A percentile compares a stretch with the other conserved stretches of the same genome.
phyloP scores from a whole-genome alignment of 1,139 yeast species.

The Meyerozyma smithsonii region DNA sequence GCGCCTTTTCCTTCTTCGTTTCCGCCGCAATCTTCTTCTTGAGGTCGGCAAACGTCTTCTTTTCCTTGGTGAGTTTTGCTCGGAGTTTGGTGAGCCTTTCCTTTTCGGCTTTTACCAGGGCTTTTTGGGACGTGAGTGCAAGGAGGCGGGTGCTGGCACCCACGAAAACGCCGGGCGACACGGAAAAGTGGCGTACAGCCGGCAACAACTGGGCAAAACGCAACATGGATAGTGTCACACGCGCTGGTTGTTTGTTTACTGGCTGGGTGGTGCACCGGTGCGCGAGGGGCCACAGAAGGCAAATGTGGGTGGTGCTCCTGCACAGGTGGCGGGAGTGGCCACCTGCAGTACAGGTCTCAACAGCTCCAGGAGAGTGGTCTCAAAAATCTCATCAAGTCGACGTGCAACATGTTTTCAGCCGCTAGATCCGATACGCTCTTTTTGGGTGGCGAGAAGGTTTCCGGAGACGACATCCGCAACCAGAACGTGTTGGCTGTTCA shows the following conservation, averaged over 20 bases:
- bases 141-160: background rate
- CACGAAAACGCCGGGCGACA: background rate
- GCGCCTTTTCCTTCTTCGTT: slow-evolving; percentile 9
- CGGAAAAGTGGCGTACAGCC: background rate
- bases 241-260: background rate
- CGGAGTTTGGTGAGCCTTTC: slow-evolving; percentile 10
- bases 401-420: slow-evolving; percentile 38
- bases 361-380: no score
- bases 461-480: slow-evolving; percentile 94
- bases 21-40: slow-evolving; percentile 18
- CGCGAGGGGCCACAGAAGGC: background rate
- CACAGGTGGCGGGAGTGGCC: no score
- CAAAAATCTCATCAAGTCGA: background rate
- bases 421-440: slow-evolving; percentile 90
- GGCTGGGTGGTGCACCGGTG: background rate
- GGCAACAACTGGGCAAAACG: background rate
- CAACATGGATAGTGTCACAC: background rate
- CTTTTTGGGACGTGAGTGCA: background rate
- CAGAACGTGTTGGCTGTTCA: slow-evolving; percentile 95
- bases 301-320: background rate
- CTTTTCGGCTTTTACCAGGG: background rate
- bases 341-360: no score
- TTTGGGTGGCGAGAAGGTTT: slow-evolving; percentile 91
- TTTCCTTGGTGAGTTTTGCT: slow-evolving; percentile 21
- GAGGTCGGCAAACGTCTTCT: slow-evolving; percentile 16